Base-by-base conservation (phyloP, 108 stramenopile species). In the Cylindrotheca fusiformis region DNA sequence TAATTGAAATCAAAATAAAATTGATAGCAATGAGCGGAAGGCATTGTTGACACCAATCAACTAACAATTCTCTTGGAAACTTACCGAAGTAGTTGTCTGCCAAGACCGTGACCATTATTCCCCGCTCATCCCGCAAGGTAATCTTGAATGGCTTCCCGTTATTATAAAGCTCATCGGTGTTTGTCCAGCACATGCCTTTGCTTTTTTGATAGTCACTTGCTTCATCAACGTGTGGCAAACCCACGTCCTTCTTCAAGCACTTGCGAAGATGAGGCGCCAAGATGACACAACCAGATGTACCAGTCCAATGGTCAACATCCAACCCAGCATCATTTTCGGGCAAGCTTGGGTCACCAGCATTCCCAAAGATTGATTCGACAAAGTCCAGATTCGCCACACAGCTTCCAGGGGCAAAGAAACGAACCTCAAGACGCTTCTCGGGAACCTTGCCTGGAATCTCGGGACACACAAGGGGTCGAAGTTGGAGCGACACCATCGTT, bases 31-130 rank as follows among this genome's bases (percentile, higher is more conserved):
- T n/a, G n/a, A 18, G 18, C 17, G 14, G 26, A 53, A 25, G 52
- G 52, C 50, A 41, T 30, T 21, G 30, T 36, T 30, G n/a, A n/a
- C n/a, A n/a, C n/a, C n/a, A n/a, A n/a, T n/a, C n/a, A n/a, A n/a
- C n/a, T n/a, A n/a, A n/a, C n/a, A n/a, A n/a, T n/a, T n/a, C n/a
- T n/a, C n/a, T n/a, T n/a, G n/a, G 20, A 20, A 18, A 22, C 75
- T 41, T 41, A 41, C 36, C 79, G 47, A 81, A 81, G 51, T 81
- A 81, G 67, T 81, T 81, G 54, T 81, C 80, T 23, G 80, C 80
- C 17, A 81, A 71, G 59, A 81, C 78, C 4, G 80, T 81, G 24
- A 81, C 80, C 80, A 81, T 81, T 48, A 81, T 81, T 3, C 80
- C 80, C 19, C 80, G 76, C 46, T 78, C 76, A 54, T 81, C 80